Evolutionary conservation across 306 rosid species (phyloP).

Genomic region (Benincasa hispida): DNA sequence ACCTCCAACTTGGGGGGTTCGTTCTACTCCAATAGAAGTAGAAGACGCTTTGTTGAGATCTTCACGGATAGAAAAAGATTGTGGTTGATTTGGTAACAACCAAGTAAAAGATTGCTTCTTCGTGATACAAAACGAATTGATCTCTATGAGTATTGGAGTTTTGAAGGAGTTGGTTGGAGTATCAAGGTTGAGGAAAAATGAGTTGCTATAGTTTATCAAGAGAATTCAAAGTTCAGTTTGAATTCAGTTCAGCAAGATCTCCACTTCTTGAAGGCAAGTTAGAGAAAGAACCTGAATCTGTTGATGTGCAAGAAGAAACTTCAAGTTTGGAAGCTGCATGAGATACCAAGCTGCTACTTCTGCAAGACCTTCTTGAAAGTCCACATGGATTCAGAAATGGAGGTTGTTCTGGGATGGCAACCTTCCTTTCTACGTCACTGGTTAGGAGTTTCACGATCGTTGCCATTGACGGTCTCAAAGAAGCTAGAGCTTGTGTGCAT

Average conservation of each 20-base stretch:
- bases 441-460: slow-evolving; percentile 44
- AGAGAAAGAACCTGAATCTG: slow-evolving; percentile 36
- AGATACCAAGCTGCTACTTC: slow-evolving; percentile 35
- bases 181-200: not conserved
- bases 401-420: slow-evolving; percentile 54
- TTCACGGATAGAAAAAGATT: not conserved
- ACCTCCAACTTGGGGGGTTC: too few relatives aligned
- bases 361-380: slow-evolving; percentile 27
- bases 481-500: slow-evolving; percentile 72
- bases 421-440: slow-evolving; percentile 20
- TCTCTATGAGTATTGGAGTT: not conserved
- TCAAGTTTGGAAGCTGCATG: slow-evolving; percentile 33
- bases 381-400: slow-evolving; percentile 48
- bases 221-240: not conserved
- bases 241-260: slow-evolving; percentile 9
- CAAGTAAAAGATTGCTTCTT: not conserved
- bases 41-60: not conserved
- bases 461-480: slow-evolving; percentile 56
- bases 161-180: too few relatives aligned
- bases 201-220: not conserved
- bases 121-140: too few relatives aligned
- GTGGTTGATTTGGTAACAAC: not conserved
- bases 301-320: slow-evolving; percentile 24
- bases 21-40: too few relatives aligned
- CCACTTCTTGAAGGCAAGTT: slow-evolving; percentile 27